phyloP scores from a whole-genome alignment of 2,329 filamentous ascomycete species.

The Dactylonectria macrodidyma region DNA sequence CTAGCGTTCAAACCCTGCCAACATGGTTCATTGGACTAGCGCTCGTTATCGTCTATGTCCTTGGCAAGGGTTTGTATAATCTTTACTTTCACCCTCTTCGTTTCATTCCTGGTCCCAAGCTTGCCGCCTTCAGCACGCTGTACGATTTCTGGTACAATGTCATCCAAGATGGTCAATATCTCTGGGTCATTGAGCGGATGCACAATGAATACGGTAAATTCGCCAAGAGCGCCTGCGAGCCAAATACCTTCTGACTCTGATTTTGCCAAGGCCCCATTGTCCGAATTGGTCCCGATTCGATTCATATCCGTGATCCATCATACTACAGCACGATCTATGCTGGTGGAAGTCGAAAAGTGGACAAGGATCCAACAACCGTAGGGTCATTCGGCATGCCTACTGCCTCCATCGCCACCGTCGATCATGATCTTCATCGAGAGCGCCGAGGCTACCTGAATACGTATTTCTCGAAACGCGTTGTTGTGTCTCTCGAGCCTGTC shows the following conservation, averaged over 20 bases:
- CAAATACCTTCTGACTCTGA: neutral
- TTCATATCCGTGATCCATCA: conserved; percentile 1
- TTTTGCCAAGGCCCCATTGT: conserved; percentile 1
- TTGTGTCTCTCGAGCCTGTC: neutral
- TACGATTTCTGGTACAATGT: conserved; percentile 15
- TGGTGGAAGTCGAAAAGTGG: neutral
- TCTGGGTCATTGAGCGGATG: conserved; percentile 4
- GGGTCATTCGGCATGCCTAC: conserved; percentile 1
- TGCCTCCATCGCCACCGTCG: neutral
- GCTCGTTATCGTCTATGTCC: neutral
- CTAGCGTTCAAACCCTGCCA: neutral
- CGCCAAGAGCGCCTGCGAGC: neutral
- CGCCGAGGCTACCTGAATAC: neutral
- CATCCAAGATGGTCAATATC: conserved; percentile 4
- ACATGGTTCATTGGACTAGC: neutral
- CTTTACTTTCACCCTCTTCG: conserved; percentile 9
- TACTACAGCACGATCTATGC: conserved; percentile 13
- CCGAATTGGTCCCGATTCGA: neutral
- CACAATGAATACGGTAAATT: conserved; percentile 5
- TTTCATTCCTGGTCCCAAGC: conserved; percentile 2
- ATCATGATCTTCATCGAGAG: conserved; percentile 10
- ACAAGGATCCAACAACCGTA: neutral
- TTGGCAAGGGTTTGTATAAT: conserved; percentile 6
- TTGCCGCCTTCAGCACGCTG: conserved; percentile 3
- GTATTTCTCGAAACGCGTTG: conserved; percentile 4